Percentiles rank a stretch among this genome's conserved stretches.
These are phyloP conservation scores for Sutorius australiensis DNA, from an alignment of 768 basidiomycete species.

Conservation along the genomic window DNA sequence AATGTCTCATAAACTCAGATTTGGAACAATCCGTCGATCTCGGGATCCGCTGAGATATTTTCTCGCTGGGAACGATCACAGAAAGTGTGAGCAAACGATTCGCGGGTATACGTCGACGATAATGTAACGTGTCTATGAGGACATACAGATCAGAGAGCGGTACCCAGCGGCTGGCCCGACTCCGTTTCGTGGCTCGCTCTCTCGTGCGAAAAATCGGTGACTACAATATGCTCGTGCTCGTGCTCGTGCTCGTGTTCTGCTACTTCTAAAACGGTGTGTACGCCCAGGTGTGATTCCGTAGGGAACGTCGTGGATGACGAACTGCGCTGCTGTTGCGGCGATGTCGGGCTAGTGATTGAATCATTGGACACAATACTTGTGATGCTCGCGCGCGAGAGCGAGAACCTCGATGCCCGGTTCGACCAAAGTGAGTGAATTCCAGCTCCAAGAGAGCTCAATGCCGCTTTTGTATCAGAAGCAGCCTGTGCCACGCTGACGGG, in stretches of 20 bases:
- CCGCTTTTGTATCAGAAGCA: conserved; percentile 32
- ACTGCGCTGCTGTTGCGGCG: not conserved
- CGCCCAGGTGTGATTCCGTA: conserved; percentile 11
- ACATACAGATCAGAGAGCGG: conserved; percentile 25
- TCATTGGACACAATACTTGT: conserved; percentile 25
- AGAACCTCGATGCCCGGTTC: conserved; percentile 37
- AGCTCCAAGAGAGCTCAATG: conserved; percentile 39
- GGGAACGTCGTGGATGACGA: conserved; percentile 7
- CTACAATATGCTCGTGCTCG: conserved; percentile 12
- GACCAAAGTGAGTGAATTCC: conserved; percentile 50
- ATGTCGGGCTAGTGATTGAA: conserved; percentile 13
- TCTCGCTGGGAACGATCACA: not conserved
- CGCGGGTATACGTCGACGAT: not conserved
- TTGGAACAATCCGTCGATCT: not conserved
- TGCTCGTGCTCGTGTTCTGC: conserved; percentile 21
- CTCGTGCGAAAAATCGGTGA: conserved; percentile 1
- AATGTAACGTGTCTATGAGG: not conserved
- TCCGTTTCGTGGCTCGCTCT: conserved; percentile 13
- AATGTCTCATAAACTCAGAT: not conserved
- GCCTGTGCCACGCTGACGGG: conserved; percentile 31
- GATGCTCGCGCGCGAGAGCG: conserved; percentile 31
- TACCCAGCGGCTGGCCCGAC: conserved; percentile 22
- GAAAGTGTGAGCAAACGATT: not conserved
- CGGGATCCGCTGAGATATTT: not conserved
- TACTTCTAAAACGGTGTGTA: conserved; percentile 27